Conservation (phyloP, 176 grass and related monocot genomes). For the Bromus sterilis region DNA sequence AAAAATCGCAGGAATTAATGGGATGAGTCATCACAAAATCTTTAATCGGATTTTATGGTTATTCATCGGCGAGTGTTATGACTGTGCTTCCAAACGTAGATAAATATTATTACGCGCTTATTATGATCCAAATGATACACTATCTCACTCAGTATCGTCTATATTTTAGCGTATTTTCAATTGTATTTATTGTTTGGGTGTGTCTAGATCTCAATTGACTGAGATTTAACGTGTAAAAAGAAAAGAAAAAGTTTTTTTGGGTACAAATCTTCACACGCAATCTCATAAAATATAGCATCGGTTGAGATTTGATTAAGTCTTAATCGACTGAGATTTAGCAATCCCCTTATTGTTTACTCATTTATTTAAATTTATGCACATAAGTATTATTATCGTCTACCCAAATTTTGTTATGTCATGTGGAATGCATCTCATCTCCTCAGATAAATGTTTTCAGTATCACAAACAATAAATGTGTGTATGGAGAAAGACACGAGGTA, state of each 20-base stretch:
- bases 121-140: background rate
- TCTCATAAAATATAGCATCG: too few relatives aligned
- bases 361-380: background rate
- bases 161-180: background rate
- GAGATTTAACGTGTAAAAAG: too few relatives aligned
- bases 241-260: too few relatives aligned
- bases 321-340: too few relatives aligned
- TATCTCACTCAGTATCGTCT: background rate
- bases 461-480: too few relatives aligned
- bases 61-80: background rate
- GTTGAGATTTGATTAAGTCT: too few relatives aligned
- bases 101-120: background rate
- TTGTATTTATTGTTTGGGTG: background rate
- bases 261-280: too few relatives aligned
- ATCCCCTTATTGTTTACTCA: background rate
- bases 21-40: background rate
- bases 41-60: background rate
- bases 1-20: background rate
- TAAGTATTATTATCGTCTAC: background rate
- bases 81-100: background rate
- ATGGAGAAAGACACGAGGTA: too few relatives aligned
- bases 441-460: background rate
- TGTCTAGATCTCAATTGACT: too few relatives aligned
- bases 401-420: too few relatives aligned
- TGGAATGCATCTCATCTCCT: background rate